Base-by-base conservation (phyloP, 805 yeast species). In the Saccharomyces mikatae region DNA sequence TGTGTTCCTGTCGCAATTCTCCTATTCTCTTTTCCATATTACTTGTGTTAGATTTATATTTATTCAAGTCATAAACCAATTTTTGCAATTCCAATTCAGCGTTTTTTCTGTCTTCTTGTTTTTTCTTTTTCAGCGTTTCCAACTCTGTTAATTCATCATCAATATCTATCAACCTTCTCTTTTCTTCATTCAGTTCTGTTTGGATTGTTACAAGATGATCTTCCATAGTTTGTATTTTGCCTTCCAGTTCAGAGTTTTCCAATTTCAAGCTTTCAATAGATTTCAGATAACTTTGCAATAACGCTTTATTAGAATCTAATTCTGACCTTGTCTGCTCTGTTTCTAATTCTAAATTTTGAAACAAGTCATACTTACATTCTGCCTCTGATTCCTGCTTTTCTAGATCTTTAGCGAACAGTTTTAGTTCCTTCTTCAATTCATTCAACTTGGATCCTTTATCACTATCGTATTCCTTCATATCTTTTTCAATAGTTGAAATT, bases 401-500 rank as follows among this genome's bases (percentile, higher is more conserved):
- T 0, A 79, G 62, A 48, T 76, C 70, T 6, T 63, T 58, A 0
- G 73, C 63, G 4, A 86, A 67, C 6, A 63, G 58, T 10, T 65
- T 62, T 26, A 86, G 75, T 56, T 86, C 89, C 4, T 62, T 57
- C 58, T 80, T 78, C 46, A 87, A 71, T 62, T 86, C 81, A 50
- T 80, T 81, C 56, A 95, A 74, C 67, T 92, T 95, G 0, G 85
- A 79, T 0, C 91, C 89, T 61, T 90, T 91, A 67, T 95, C 86
- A 47, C 73, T 74, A 56, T 80, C 81, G 66, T 90, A 92, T 62
- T 94, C 98, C 52, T 78, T 75, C 74, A 90, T 87, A 67, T 94
- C 98, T 17, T 74, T 78, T 63, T 87, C 87, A 52, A 87, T 83
- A 6, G 66, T 65, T 2, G 62, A 59, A 11, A 87, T 78, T 29